phyloP scores from a whole-genome alignment of 306 rosid species.

The Aeschynomene evenia region DNA sequence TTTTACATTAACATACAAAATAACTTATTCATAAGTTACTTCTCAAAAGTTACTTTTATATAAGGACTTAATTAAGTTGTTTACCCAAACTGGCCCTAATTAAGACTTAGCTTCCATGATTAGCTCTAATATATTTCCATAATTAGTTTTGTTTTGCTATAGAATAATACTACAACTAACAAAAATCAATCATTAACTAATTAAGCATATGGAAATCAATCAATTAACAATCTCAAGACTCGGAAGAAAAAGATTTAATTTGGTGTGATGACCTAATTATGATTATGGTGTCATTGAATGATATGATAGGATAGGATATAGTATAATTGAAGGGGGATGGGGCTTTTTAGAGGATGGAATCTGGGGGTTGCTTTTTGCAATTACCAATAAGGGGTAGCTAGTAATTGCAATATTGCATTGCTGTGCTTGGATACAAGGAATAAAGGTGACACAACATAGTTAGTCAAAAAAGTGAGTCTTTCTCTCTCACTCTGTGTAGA shows the following conservation, averaged over 20 bases:
- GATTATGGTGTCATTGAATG: slow-evolving; percentile 27
- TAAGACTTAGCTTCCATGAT: neutral
- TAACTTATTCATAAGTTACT: no score
- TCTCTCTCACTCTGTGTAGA: slow-evolving; percentile 18
- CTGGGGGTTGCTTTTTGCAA: slow-evolving; percentile 50
- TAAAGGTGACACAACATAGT: slow-evolving; percentile 37
- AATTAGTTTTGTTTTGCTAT: neutral
- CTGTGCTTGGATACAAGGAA: slow-evolving; percentile 38
- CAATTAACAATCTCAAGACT: no score
- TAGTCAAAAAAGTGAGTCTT: slow-evolving; percentile 43
- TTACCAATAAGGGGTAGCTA: slow-evolving; percentile 49
- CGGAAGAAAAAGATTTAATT: no score
- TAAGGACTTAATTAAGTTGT: no score
- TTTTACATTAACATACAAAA: no score
- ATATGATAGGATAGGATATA: no score
- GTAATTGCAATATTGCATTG: no score
- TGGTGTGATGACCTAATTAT: slow-evolving; percentile 5
- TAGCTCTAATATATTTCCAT: neutral
- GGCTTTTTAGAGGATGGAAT: slow-evolving; percentile 45
- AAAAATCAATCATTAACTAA: neutral
- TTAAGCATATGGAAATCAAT: neutral
- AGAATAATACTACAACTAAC: no score
- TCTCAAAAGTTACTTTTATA: no score
- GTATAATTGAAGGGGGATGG: slow-evolving; percentile 13
- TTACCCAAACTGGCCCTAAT: no score